phyloP scores from a whole-genome alignment of 306 rosid genomes.

The Sicyos baderoa region DNA sequence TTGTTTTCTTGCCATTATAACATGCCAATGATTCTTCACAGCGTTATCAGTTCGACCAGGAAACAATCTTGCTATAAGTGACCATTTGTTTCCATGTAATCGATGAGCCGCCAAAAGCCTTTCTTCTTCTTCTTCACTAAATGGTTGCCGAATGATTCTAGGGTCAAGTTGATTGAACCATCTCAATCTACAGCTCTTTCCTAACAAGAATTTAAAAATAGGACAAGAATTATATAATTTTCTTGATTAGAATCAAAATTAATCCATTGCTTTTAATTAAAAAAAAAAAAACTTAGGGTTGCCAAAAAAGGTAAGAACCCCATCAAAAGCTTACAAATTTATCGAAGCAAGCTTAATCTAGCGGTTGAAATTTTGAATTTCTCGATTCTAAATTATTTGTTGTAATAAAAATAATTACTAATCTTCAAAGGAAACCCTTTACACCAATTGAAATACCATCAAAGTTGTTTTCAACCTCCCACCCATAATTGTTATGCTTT shows the following conservation, averaged over 20 bases:
- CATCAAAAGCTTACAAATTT: no score
- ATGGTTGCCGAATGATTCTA: conserved; percentile 81
- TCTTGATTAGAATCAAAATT: not conserved
- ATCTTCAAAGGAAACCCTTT: not conserved
- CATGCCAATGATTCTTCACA: conserved; percentile 98
- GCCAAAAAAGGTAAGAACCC: no score
- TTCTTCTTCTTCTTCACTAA: conserved; percentile 84
- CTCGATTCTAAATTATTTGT: no score
- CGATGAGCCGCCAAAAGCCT: conserved; percentile 71
- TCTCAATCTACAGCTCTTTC: conserved; percentile 89
- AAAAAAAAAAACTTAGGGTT: no score
- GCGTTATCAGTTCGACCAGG: conserved; percentile 90
- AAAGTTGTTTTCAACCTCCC: not conserved
- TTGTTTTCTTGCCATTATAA: conserved; percentile 84
- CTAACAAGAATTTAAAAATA: conserved; percentile 24
- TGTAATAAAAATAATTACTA: no score
- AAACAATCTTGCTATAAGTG: conserved; percentile 79
- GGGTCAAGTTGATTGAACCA: conserved; percentile 99
- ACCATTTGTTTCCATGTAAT: conserved; percentile 95
- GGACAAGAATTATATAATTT: not conserved
- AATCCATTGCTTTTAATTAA: not conserved
- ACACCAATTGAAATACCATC: not conserved
- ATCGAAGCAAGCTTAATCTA: no score
- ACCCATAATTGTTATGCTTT: no score
- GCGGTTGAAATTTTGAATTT: no score